A percentile compares a stretch with the other conserved stretches of the same genome.
These are phyloP conservation scores for Xylariaceae sp. DNA, from an alignment of 2,329 filamentous ascomycete genomes.

Conservation along the genomic window DNA sequence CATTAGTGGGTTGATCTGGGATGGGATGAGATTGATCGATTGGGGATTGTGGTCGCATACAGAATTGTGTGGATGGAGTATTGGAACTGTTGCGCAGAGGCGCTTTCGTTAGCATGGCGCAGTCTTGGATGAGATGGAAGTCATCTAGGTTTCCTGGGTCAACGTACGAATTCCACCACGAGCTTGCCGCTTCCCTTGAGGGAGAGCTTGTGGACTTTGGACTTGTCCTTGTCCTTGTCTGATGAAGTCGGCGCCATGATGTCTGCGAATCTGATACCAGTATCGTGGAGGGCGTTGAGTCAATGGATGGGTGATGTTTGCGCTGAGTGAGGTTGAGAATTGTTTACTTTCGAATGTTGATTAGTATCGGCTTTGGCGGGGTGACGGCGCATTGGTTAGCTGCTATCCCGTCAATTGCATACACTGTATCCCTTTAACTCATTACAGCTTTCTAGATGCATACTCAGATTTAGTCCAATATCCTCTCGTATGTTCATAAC, in stretches of 20 bases:
- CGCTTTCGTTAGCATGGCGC: slow-evolving; percentile 10
- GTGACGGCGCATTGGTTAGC: slow-evolving; percentile 17
- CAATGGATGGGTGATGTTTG: background rate
- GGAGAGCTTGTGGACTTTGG: slow-evolving; percentile 91
- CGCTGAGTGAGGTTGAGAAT: slow-evolving; percentile 7
- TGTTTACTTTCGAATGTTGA: slow-evolving; percentile 27
- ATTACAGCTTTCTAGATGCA: background rate
- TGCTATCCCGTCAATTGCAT: background rate
- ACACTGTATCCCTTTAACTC: background rate
- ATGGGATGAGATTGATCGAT: background rate
- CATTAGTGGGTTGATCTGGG: background rate
- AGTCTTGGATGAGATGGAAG: background rate
- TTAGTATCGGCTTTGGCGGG: slow-evolving; percentile 24
- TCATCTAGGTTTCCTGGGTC: background rate
- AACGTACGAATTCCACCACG: slow-evolving; percentile 87
- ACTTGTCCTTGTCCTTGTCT: slow-evolving; percentile 56
- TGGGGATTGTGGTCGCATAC: slow-evolving; percentile 42
- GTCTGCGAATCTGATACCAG: background rate
- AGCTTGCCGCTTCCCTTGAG: slow-evolving; percentile 79
- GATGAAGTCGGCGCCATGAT: slow-evolving; percentile 25
- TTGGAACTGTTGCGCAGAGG: slow-evolving; percentile 61
- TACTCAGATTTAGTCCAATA: background rate
- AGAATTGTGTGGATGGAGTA: slow-evolving; percentile 97
- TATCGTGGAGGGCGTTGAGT: background rate
- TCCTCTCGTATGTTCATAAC: background rate